Evolutionary conservation across 352 stramenopile species (phyloP), one percentile per base, ranked within the genome.

Genomic region (Phytopythium sindhum): DNA sequence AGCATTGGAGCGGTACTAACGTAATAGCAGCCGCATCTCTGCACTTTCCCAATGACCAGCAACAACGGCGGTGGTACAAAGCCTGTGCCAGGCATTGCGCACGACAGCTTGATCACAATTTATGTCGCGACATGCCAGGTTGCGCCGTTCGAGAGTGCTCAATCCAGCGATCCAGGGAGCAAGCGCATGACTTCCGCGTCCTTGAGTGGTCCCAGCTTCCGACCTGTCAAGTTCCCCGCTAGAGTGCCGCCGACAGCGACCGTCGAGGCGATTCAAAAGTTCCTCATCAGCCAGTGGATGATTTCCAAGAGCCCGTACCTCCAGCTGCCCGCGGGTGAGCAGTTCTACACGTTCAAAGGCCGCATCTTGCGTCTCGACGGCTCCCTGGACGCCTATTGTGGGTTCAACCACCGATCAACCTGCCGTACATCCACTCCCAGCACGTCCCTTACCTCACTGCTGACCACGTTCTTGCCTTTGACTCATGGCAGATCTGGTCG

Each of bases 311-410:
- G 68, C 51, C 67, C 68, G 31, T 83, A 83, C 56, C 67, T 72
- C 2, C 60, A 74, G 2, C 29, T 90, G 1, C 74, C 80, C 14
- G 48, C 70, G 2, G 55, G 57, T 21, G 75, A 90, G 52, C 84
- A 92, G 48, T 88, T 88, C 45, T 92, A 81, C 68, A 92, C 76
- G 7, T 89, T 89, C 64, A 88, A 88, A 70, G 84, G 84, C 19
- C 74, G 76, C 10, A 80, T 88, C 57, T 60, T 92, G 11, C 79
- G 81, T 2, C 74, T 90, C 15, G 79, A 90, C 24, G 73, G 79
- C 53, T 75, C 72, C 3, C 67, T 92, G 11, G 84, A 90, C 61
- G 71, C 67, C 35, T 89, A 86, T 58, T 92, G 81, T 92, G 44
- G 57, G 78, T 77, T 0, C 56, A 15, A 12, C 45, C 24, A 7